These are phyloP conservation scores for Pontederia paniculata DNA, from an alignment of 176 grass and related monocot species.

Conservation along the genomic window DNA sequence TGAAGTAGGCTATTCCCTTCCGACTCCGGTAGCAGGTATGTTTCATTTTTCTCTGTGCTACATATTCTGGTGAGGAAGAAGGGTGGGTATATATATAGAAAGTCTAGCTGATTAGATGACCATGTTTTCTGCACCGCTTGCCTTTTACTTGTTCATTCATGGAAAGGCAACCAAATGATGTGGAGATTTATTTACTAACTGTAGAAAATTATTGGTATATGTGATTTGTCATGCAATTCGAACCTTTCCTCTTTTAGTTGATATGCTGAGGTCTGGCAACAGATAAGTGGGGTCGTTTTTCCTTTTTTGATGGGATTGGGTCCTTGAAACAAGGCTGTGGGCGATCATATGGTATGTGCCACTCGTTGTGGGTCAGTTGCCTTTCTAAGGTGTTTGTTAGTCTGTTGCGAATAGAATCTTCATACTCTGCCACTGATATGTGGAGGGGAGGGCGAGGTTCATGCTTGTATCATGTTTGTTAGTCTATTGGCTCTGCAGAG, in stretches of 20 bases:
- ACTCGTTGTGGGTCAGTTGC: neutral
- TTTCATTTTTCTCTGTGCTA: neutral
- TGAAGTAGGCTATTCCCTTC: too few relatives aligned
- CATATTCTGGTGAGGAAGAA: neutral
- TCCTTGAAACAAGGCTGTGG: neutral
- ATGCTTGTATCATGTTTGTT: neutral
- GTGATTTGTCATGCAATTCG: neutral
- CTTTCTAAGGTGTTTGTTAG: neutral
- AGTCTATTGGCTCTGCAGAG: too few relatives aligned
- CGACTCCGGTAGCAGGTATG: too few relatives aligned
- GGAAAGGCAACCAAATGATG: neutral
- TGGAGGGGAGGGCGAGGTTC: neutral
- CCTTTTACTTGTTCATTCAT: neutral
- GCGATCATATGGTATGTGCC: neutral
- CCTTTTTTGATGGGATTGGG: neutral
- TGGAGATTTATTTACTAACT: neutral
- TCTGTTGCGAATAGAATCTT: neutral
- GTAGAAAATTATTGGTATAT: neutral
- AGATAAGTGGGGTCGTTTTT: neutral
- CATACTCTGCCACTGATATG: neutral
- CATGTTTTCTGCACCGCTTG: neutral
- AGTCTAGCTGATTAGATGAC: neutral
- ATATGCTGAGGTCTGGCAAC: neutral
- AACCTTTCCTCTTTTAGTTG: neutral
- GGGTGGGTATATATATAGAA: neutral